A percentile compares a stretch with the other conserved stretches of the same genome.
phyloP scores from a whole-genome alignment of 2,329 filamentous ascomycete genomes.

The Pestalotiopsis sp. region DNA sequence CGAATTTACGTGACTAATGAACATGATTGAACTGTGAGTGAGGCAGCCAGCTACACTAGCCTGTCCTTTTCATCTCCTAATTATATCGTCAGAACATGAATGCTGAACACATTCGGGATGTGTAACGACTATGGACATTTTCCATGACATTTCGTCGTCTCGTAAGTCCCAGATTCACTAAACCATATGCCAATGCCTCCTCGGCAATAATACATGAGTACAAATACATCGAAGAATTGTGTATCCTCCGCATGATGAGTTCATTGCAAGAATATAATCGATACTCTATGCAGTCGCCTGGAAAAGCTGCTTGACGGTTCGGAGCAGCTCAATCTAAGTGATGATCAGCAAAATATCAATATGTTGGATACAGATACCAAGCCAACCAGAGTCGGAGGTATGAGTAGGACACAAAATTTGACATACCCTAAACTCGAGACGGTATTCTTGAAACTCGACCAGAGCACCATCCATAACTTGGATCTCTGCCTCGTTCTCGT shows the following conservation, averaged over 20 bases:
- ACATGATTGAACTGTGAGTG: no score
- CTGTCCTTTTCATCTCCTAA: background rate
- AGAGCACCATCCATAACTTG: conserved; percentile 3
- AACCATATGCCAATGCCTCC: background rate
- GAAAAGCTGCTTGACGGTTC: conserved; percentile 2
- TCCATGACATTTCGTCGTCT: background rate
- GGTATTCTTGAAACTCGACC: conserved; percentile 11
- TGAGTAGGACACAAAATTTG: background rate
- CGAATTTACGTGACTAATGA: background rate
- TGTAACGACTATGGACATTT: background rate
- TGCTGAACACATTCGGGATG: background rate
- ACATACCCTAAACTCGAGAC: background rate
- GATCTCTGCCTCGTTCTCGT: background rate
- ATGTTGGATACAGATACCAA: no score
- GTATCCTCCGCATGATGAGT: background rate
- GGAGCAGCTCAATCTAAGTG: background rate
- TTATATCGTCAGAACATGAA: background rate
- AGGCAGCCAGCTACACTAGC: no score
- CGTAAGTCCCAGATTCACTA: background rate
- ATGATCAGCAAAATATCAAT: background rate
- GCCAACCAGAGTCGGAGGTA: no score
- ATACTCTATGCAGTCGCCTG: background rate
- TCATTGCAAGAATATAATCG: background rate
- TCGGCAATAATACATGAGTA: background rate
- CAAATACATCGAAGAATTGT: background rate